Conservation (phyloP, 2,329 filamentous ascomycete species). For the Fusarium sp. region DNA sequence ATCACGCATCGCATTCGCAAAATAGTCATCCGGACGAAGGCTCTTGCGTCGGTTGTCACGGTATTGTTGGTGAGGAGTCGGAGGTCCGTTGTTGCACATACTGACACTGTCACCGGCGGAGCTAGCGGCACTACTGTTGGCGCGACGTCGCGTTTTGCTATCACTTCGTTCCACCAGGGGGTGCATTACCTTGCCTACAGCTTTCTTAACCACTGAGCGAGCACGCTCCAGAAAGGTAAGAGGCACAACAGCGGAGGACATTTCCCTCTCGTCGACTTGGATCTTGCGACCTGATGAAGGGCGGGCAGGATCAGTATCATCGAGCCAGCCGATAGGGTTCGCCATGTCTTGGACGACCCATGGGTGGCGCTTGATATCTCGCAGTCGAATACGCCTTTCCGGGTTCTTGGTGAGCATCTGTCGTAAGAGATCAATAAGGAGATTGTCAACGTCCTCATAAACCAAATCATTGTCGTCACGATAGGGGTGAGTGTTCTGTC, state of each 20-base stretch:
- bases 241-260: constrained; percentile 90
- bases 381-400: constrained; percentile 85
- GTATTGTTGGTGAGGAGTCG: constrained; percentile 61
- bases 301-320: constrained; percentile 87
- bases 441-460: constrained; percentile 87
- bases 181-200: constrained; percentile 72
- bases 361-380: constrained; percentile 92
- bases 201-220: constrained; percentile 79
- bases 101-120: constrained; percentile 69
- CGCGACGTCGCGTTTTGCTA: constrained; percentile 64
- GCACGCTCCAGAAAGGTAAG: constrained; percentile 89
- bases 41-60: constrained; percentile 65
- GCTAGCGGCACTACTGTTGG: constrained; percentile 72
- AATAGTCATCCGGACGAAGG: constrained; percentile 67
- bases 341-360: constrained; percentile 87
- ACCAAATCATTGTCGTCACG: constrained; percentile 81
- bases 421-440: constrained; percentile 80
- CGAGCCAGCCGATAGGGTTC: constrained; percentile 85
- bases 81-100: constrained; percentile 57
- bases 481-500: constrained; percentile 73
- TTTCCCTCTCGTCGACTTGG: constrained; percentile 89
- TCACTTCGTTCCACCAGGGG: constrained; percentile 69
- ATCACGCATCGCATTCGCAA: constrained; percentile 57
- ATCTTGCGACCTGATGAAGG: constrained; percentile 86
- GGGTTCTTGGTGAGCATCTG: constrained; percentile 91